Percentiles rank a stretch among this genome's conserved stretches.
phyloP scores from a whole-genome alignment of 2,329 filamentous ascomycete species.

The Trematosphaeria pertusa region DNA sequence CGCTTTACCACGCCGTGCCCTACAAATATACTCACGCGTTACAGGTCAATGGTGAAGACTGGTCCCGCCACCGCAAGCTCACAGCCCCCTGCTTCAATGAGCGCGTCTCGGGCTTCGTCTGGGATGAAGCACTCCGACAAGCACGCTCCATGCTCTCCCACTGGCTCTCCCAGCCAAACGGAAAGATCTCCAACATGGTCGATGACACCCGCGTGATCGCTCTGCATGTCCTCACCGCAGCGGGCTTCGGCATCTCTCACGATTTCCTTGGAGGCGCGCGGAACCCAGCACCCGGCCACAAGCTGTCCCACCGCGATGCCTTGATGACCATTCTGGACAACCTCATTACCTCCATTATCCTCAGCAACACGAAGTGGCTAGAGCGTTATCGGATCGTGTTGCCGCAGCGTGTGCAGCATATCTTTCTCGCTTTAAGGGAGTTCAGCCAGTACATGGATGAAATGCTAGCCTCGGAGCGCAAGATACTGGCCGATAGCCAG shows the following conservation, averaged over 20 bases:
- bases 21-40: background rate
- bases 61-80: constrained; percentile 54
- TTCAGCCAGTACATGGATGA: constrained; percentile 31
- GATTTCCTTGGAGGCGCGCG: constrained; percentile 19
- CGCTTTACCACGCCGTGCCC: background rate
- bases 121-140: constrained; percentile 66
- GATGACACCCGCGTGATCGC: constrained; percentile 46
- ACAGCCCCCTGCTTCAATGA: constrained; percentile 55
- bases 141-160: constrained; percentile 43
- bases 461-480: constrained; percentile 19
- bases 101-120: constrained; percentile 53
- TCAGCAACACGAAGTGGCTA: constrained; percentile 17
- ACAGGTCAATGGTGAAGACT: constrained; percentile 37
- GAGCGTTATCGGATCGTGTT: constrained; percentile 22
- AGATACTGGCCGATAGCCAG: background rate
- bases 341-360: constrained; percentile 24
- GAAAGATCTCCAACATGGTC: constrained; percentile 25
- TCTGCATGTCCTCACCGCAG: constrained; percentile 48
- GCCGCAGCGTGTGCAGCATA: constrained; percentile 23
- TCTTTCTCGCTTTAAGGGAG: constrained; percentile 21
- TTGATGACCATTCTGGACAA: constrained; percentile 36
- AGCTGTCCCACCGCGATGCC: constrained; percentile 25
- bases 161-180: constrained; percentile 32
- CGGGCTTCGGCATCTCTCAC: constrained; percentile 43
- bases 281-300: constrained; percentile 21